Percentiles rank a stretch among this genome's conserved stretches.
These are phyloP conservation scores for Pestalotiopsis sp. DNA, from an alignment of 2,329 filamentous ascomycete species.

Conservation along the genomic window DNA sequence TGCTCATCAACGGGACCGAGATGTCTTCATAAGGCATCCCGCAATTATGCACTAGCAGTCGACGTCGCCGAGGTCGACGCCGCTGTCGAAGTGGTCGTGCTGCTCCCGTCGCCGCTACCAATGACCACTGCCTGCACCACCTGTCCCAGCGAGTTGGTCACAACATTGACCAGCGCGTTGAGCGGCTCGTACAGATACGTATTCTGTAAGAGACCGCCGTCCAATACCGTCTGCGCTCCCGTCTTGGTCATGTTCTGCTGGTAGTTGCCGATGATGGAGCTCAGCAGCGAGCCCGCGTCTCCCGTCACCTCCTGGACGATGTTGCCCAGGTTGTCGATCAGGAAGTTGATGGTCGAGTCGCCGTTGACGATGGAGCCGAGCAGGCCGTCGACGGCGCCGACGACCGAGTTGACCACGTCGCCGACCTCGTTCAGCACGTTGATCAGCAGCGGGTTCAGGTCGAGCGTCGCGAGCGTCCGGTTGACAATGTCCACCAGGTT, in stretches of 20 bases:
- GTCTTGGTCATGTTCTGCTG: conserved; percentile 26
- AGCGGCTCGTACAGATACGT: conserved; percentile 50
- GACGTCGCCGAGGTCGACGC: conserved; percentile 17
- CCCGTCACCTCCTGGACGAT: conserved; percentile 62
- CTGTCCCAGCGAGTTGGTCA: conserved; percentile 51
- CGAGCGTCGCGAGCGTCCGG: conserved; percentile 59
- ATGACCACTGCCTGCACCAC: conserved; percentile 47
- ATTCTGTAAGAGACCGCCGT: conserved; percentile 42
- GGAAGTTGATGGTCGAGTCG: conserved; percentile 54
- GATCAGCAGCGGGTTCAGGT: conserved; percentile 64
- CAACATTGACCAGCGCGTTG: conserved; percentile 50
- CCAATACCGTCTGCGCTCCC: conserved; percentile 31
- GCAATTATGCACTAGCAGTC: conserved; percentile 4
- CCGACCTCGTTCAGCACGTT: conserved; percentile 56
- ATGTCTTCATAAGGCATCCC: not conserved
- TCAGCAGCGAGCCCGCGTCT: conserved; percentile 44
- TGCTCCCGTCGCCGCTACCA: conserved; percentile 18
- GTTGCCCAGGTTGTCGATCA: conserved; percentile 64
- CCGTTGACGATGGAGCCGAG: conserved; percentile 61
- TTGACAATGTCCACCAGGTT: conserved; percentile 64
- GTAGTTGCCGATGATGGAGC: conserved; percentile 60
- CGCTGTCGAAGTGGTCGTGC: conserved; percentile 18
- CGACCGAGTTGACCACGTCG: conserved; percentile 52
- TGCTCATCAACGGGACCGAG: not conserved
- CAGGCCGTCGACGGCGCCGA: conserved; percentile 60